A percentile compares a stretch with the other conserved stretches of the same genome.
Evolutionary conservation across 768 basidiomycete genomes (phyloP).

Genomic region (Boletus subparvulus): DNA sequence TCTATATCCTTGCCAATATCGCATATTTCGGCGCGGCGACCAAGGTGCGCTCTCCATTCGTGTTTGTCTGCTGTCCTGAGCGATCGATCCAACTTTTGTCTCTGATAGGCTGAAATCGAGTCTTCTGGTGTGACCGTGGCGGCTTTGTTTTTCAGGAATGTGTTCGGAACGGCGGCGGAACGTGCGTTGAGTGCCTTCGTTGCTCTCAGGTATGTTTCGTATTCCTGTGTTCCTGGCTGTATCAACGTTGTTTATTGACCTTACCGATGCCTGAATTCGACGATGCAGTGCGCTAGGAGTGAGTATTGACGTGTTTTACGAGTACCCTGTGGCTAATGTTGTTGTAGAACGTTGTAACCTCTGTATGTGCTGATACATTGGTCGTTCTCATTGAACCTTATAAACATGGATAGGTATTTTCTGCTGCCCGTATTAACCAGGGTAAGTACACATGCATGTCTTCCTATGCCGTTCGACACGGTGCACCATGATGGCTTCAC

Average conservation of each 20-base stretch:
- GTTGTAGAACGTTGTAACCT: slow-evolving; percentile 29
- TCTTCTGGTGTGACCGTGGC: slow-evolving; percentile 55
- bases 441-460: slow-evolving; percentile 24
- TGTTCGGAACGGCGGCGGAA: slow-evolving; percentile 53
- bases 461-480: rapidly evolving
- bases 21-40: slow-evolving; percentile 49
- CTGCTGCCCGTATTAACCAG: slow-evolving; percentile 52
- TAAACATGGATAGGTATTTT: slow-evolving; percentile 40
- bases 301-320: neutral
- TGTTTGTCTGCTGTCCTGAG: no score
- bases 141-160: slow-evolving; percentile 55
- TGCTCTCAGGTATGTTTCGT: slow-evolving; percentile 53
- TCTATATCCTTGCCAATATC: slow-evolving; percentile 58
- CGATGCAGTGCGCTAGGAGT: slow-evolving; percentile 36
- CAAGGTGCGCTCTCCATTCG: slow-evolving; percentile 18
- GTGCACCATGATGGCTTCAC: no score
- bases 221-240: neutral
- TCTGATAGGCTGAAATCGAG: slow-evolving; percentile 42
- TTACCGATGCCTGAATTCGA: neutral
- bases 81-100: neutral
- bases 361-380: slow-evolving; percentile 16
- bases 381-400: neutral
- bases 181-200: slow-evolving; percentile 54
- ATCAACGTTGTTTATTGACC: neutral
- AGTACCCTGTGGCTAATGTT: neutral